Base-by-base conservation (phyloP, 202 grass and related monocot species). In the Setaria viridis region DNA sequence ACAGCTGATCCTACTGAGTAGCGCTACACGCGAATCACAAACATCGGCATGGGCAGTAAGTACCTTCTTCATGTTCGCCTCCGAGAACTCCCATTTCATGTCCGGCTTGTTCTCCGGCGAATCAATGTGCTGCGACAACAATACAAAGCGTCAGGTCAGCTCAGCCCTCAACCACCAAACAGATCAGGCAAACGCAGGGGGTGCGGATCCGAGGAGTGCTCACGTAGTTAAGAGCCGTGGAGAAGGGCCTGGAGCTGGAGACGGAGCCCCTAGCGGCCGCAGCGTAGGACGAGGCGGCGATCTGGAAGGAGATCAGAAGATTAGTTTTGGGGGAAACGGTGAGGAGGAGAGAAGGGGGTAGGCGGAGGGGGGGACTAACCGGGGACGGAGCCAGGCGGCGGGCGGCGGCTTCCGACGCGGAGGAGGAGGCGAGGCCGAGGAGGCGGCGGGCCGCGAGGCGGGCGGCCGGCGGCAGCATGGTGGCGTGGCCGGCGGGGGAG, bases 151-250 rank as follows among this genome's bases (percentile, higher is more conserved):
- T 45, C 47, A 63, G 82, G 50, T 19, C 60, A 76, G 70, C 69
- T 54, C 62, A 82, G 13, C 70, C 74, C 15, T 72, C 72, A 20
- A 39, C 74, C 43, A 88, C 58, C 17, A 87, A 74, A 82, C 74
- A 83, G 85, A 93, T 86, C 79, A 84, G 79, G 74, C 57, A 41
- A 81, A 8, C 77, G 62, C 0, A 20, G 72, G 57, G 14, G 47
- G 9, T 3, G 8, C 79, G 84, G 83, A 93, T 93, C 87, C 67
- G 76, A 82, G 77, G 76, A 79, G 67, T 13, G 49, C 93, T 91
- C 84, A 96, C 92, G 79, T 99, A 96, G 87, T 96, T 96, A 14
- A 99, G 86, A 54, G 97, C 93, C n/a, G 91, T 93, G 56, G 93
- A 99, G 84, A 99, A 96, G 54, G 90, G 80, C 93, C 92, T 87